phyloP scores from a whole-genome alignment of 2,329 filamentous ascomycete species.

The Hymenoscyphus fraxineus region DNA sequence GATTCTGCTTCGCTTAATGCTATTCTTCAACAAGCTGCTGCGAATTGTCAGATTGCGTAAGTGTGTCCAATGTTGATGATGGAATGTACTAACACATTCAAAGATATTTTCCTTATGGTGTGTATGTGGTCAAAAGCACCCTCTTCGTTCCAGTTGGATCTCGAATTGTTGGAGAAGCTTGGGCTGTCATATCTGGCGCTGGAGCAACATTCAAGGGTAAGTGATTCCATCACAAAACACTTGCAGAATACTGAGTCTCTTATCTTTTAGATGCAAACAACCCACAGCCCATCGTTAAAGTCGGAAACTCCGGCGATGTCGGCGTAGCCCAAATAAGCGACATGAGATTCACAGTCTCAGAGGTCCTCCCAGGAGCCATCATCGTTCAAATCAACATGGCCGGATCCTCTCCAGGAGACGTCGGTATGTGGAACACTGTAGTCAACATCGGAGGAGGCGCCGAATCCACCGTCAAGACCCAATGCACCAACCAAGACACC shows the following conservation, averaged over 20 bases:
- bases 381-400: constrained; percentile 23
- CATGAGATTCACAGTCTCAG: constrained; percentile 48
- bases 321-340: constrained; percentile 49
- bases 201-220: constrained; percentile 43
- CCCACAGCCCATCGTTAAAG: constrained; percentile 46
- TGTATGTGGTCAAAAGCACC: constrained; percentile 44
- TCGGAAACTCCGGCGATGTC: constrained; percentile 47
- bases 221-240: not conserved
- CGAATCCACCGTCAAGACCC: constrained; percentile 32
- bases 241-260: not conserved
- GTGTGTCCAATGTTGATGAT: not conserved
- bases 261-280: constrained; percentile 17
- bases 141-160: constrained; percentile 46
- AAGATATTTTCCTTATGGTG: constrained; percentile 40
- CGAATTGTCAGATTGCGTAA: not conserved
- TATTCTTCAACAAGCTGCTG: constrained; percentile 51
- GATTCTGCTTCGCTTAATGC: constrained; percentile 43
- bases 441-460: constrained; percentile 44
- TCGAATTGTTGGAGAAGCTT: constrained; percentile 51
- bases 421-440: constrained; percentile 43
- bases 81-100: not conserved
- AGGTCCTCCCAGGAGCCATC: constrained; percentile 38
- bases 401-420: constrained; percentile 13
- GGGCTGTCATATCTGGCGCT: constrained; percentile 45
- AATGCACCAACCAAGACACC: constrained; percentile 49